Evolutionary conservation across 441 rosid genomes (phyloP).

Genomic region (Melastoma candidum): DNA sequence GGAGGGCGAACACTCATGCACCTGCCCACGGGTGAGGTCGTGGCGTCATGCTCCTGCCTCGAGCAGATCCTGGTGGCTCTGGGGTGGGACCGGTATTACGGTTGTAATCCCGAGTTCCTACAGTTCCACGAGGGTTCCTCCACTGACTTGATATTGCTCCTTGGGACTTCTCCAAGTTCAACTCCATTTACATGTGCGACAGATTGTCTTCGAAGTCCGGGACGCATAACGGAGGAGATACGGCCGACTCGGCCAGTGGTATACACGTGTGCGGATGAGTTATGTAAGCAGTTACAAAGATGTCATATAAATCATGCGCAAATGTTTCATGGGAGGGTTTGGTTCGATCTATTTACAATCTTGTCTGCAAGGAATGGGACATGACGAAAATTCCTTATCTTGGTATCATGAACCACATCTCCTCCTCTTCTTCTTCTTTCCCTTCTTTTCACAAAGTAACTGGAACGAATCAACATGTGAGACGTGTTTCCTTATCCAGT

Average conservation of each 20-base stretch:
- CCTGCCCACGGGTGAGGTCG: conserved; percentile 9
- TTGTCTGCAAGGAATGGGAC: too few relatives aligned
- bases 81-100: conserved; percentile 6
- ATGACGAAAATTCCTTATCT: too few relatives aligned
- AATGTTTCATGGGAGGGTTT: too few relatives aligned
- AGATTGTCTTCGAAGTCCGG: conserved; percentile 16
- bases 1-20: conserved; percentile 9
- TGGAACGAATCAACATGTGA: too few relatives aligned
- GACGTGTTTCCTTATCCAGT: too few relatives aligned
- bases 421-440: too few relatives aligned
- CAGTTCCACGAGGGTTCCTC: conserved; percentile 14
- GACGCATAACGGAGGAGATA: conserved; percentile 22
- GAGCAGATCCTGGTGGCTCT: conserved; percentile 11
- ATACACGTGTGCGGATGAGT: too few relatives aligned
- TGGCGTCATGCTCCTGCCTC: conserved; percentile 3
- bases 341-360: too few relatives aligned
- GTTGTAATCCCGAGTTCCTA: conserved; percentile 4
- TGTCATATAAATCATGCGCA: too few relatives aligned
- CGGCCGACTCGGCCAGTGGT: background rate
- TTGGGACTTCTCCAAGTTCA: conserved; percentile 11
- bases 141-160: conserved; percentile 12
- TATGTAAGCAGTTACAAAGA: too few relatives aligned
- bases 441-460: too few relatives aligned
- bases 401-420: too few relatives aligned
- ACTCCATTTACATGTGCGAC: conserved; percentile 12